These are phyloP conservation scores for Atractiella rhizophila DNA, from an alignment of 768 basidiomycete species.

Conservation along the genomic window DNA sequence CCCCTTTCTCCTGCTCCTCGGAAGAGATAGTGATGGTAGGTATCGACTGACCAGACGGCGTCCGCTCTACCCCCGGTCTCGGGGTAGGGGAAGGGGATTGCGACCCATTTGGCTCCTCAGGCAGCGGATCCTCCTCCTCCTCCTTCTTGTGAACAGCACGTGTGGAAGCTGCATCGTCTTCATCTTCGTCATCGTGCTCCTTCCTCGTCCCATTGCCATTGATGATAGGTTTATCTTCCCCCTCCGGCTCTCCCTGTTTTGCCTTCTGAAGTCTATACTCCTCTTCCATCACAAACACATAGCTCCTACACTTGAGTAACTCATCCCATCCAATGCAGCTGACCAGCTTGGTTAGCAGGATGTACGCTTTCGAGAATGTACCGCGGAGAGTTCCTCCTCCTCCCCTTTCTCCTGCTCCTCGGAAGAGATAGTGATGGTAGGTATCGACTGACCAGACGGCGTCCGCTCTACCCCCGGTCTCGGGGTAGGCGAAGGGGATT, in stretches of 20 bases:
- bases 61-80: slow-evolving; percentile 17
- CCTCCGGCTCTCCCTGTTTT: slow-evolving; percentile 20
- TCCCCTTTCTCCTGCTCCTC: slow-evolving; percentile 22
- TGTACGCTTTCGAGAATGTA: slow-evolving; percentile 85
- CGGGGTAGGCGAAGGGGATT: slow-evolving; percentile 23
- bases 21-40: slow-evolving; percentile 56
- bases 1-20: slow-evolving; percentile 36
- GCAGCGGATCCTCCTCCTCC: too few relatives aligned
- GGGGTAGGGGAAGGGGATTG: slow-evolving; percentile 23
- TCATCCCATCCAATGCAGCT: slow-evolving; percentile 97
- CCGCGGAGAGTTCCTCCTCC: slow-evolving; percentile 44
- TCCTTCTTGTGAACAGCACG: slow-evolving; percentile 29
- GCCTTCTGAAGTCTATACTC: slow-evolving; percentile 95
- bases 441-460: slow-evolving; percentile 13
- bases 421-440: too few relatives aligned
- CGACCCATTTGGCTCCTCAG: slow-evolving; percentile 19
- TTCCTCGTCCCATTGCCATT: background rate
- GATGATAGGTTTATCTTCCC: background rate
- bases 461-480: slow-evolving; percentile 17
- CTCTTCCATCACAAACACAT: slow-evolving; percentile 98
- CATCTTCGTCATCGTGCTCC: slow-evolving; percentile 18
- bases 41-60: slow-evolving; percentile 17
- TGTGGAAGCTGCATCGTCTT: slow-evolving; percentile 16
- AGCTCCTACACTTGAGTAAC: slow-evolving; percentile 72
- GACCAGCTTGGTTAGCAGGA: slow-evolving; percentile 67